Evolutionary conservation across 495 filamentous ascomycete genomes (phyloP).

Genomic region (Xylaria bambusicola): DNA sequence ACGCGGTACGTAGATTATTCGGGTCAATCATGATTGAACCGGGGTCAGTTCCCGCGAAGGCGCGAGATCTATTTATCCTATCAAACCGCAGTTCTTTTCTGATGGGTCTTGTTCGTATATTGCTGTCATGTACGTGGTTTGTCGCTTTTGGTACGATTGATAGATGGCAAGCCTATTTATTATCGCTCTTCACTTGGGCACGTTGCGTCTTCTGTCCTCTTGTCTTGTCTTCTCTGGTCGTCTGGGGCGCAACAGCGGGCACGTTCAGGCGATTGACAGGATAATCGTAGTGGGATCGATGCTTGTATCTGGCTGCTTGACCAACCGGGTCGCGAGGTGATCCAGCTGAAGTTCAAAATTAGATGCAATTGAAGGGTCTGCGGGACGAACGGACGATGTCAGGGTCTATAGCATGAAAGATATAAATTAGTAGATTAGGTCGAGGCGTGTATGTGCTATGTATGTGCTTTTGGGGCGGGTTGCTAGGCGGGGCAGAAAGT

Average conservation of each 20-base stretch:
- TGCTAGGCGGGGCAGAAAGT: constrained; percentile 23
- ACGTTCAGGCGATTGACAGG: too few relatives aligned
- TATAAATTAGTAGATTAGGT: too few relatives aligned
- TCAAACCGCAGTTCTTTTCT: neutral
- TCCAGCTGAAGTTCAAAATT: too few relatives aligned
- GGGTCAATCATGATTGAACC: constrained; percentile 75
- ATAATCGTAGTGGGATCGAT: too few relatives aligned
- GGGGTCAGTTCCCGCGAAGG: too few relatives aligned
- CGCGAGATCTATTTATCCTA: neutral
- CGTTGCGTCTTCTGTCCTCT: neutral
- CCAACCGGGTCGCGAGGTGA: too few relatives aligned
- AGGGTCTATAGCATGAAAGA: neutral
- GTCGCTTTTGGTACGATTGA: neutral
- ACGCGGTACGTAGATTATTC: constrained; percentile 81
- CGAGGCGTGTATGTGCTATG: too few relatives aligned
- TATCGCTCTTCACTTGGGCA: neutral
- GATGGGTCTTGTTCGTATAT: too few relatives aligned
- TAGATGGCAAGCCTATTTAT: neutral
- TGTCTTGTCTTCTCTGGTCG: too few relatives aligned
- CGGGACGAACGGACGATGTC: neutral
- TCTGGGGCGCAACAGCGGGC: too few relatives aligned
- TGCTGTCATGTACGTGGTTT: neutral
- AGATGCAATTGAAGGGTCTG: too few relatives aligned
- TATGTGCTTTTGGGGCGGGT: neutral
- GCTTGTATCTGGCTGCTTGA: too few relatives aligned